Evolutionary conservation across 2,329 filamentous ascomycete species (phyloP).

Genomic region (Curvularia hawaiiensis): DNA sequence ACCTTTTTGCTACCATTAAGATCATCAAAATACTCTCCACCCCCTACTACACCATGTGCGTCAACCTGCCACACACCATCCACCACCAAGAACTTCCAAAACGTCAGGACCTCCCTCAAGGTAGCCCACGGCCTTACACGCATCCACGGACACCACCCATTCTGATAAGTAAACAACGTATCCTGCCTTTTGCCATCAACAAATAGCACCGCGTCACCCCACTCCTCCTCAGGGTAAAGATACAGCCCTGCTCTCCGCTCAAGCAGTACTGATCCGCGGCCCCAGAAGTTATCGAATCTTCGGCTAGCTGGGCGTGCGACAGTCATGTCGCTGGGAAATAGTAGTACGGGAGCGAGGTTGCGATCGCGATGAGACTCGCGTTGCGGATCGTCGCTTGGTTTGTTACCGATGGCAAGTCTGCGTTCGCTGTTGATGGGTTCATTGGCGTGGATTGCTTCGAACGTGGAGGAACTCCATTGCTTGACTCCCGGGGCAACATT

Average conservation of each 20-base stretch:
- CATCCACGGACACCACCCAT: constrained; percentile 11
- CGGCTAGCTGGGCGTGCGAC: constrained; percentile 3
- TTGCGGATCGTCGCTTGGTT: constrained; percentile 6
- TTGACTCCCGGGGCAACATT: constrained; percentile 10
- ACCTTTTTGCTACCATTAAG: constrained; percentile 5
- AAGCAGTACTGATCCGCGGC: constrained; percentile 9
- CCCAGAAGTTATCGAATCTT: constrained; percentile 8
- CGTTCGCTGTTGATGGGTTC: constrained; percentile 8
- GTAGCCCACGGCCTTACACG: constrained; percentile 7
- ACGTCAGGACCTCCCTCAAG: constrained; percentile 11
- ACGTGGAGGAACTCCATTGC: constrained; percentile 3
- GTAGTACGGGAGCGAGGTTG: constrained; percentile 7
- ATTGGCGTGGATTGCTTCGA: constrained; percentile 7
- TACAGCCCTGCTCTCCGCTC: constrained; percentile 9
- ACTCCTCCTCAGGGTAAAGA: constrained; percentile 9
- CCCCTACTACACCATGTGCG: constrained; percentile 7
- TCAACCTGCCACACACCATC: constrained; percentile 10
- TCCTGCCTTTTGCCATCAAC: constrained; percentile 7
- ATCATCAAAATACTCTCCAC: constrained; percentile 2
- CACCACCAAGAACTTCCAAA: constrained; percentile 9
- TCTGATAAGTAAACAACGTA: constrained; percentile 9
- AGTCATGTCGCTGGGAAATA: constrained; percentile 5
- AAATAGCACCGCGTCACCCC: constrained; percentile 10
- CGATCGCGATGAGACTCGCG: constrained; percentile 6
- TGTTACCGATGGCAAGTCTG: constrained; percentile 8